Conservation (phyloP, 148 eudicot species). For the Heliosperma pusillum region DNA sequence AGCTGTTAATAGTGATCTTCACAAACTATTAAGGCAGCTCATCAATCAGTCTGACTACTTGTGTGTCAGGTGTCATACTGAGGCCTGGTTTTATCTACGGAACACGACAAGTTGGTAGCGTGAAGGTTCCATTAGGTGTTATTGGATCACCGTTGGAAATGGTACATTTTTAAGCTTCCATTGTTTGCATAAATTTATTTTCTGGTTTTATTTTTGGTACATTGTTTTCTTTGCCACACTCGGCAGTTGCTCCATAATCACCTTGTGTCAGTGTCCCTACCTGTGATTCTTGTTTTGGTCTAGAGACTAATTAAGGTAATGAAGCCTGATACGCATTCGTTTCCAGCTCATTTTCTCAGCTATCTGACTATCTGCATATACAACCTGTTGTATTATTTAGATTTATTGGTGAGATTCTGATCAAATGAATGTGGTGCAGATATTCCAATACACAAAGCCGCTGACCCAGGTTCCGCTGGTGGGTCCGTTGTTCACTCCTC, state of each 20-base stretch:
- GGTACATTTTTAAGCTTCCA: constrained; percentile 31
- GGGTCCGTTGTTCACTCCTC: constrained; percentile 71
- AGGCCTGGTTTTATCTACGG: constrained; percentile 89
- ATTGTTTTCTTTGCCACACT: not conserved
- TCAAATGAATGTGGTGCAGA: constrained; percentile 35
- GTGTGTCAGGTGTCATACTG: constrained; percentile 60
- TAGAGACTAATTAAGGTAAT: not conserved
- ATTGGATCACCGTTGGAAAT: constrained; percentile 80
- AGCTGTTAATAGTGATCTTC: constrained; percentile 1
- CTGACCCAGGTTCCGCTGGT: constrained; percentile 61
- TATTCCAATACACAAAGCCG: constrained; percentile 64
- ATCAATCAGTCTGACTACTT: not conserved
- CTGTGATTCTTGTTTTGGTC: not conserved
- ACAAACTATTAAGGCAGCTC: not conserved
- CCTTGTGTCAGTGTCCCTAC: not conserved
- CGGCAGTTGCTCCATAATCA: not conserved
- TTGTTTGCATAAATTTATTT: constrained; percentile 9
- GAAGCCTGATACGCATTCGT: not conserved
- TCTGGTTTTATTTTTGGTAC: not conserved
- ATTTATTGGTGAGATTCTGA: not conserved
- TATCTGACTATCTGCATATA: not conserved
- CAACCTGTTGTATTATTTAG: not conserved
- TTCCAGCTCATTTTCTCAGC: not conserved
- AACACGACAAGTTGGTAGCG: constrained; percentile 72
- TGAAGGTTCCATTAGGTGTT: constrained; percentile 72